Percentiles rank a stretch among this genome's conserved stretches.
phyloP scores from a whole-genome alignment of 331 rosid species.

The Rosa hybrid region DNA sequence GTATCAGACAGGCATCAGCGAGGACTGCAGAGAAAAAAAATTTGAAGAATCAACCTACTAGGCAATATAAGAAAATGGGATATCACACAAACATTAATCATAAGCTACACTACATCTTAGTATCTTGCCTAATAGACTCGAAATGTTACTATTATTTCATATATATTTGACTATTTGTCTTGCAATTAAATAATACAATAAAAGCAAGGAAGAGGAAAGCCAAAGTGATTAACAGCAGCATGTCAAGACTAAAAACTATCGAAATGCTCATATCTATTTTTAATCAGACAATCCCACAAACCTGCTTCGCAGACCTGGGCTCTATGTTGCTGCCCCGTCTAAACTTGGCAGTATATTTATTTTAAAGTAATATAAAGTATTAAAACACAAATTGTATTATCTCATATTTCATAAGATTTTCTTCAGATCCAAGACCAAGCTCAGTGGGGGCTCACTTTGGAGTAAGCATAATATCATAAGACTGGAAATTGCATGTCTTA shows the following conservation, averaged over 20 bases:
- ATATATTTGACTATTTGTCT: background rate
- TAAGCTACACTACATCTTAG: too few species aligned
- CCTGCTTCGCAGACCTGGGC: background rate
- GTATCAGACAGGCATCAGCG: slow-evolving; percentile 40
- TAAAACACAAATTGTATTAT: background rate
- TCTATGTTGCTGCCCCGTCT: background rate
- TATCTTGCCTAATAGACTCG: background rate
- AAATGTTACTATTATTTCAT: background rate
- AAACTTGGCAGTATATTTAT: background rate
- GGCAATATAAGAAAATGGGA: background rate
- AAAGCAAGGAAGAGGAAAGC: background rate
- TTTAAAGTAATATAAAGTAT: background rate
- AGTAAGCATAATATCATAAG: background rate
- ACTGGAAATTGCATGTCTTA: background rate
- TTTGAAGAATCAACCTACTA: background rate
- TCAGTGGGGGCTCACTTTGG: background rate
- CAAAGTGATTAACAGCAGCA: background rate
- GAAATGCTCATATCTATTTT: background rate
- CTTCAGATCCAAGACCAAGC: background rate
- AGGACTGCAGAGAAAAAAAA: slow-evolving; percentile 49
- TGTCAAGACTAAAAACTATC: background rate
- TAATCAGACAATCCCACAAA: background rate
- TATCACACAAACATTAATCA: background rate
- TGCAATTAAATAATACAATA: background rate
- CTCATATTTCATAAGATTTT: background rate